Evolutionary conservation across 225 moss, liverwort and hornwort species (phyloP).

Genomic region (Pseudoscleropodium purum): DNA sequence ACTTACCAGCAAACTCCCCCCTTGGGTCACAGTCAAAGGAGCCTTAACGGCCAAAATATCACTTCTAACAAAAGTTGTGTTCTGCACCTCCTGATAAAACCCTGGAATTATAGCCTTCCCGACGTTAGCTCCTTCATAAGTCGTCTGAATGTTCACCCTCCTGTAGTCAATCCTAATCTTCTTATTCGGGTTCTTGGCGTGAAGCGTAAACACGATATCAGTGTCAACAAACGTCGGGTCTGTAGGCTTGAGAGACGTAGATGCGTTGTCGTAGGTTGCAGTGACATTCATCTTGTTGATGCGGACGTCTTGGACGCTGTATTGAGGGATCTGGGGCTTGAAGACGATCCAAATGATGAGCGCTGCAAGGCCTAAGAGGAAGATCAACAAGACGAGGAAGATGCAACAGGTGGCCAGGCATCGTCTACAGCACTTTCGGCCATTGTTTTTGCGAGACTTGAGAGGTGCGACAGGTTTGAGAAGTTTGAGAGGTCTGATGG

Average conservation of each 20-base stretch:
- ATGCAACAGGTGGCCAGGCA: conserved; percentile 21
- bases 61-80: conserved; percentile 14
- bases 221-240: conserved; percentile 30
- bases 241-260: background rate
- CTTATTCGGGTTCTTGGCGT: conserved; percentile 26
- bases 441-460: background rate
- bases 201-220: conserved; percentile 23
- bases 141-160: conserved; percentile 17
- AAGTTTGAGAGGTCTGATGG: background rate
- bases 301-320: conserved; percentile 40
- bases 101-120: conserved; percentile 15
- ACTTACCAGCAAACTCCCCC: conserved; percentile 5
- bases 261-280: background rate
- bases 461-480: background rate
- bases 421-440: conserved; percentile 9
- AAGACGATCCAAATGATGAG: conserved; percentile 32
- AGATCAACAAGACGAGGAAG: conserved; percentile 16
- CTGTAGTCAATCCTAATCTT: conserved; percentile 42
- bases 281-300: conserved; percentile 40
- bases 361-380: conserved; percentile 28
- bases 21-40: conserved; percentile 16
- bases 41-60: conserved; percentile 12
- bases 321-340: conserved; percentile 32
- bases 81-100: conserved; percentile 27
- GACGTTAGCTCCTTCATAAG: conserved; percentile 12